Percentiles rank a stretch among this genome's conserved stretches.
These are phyloP conservation scores for Nyssa sinensis DNA, from an alignment of 148 eudicot genomes.

Conservation along the genomic window DNA sequence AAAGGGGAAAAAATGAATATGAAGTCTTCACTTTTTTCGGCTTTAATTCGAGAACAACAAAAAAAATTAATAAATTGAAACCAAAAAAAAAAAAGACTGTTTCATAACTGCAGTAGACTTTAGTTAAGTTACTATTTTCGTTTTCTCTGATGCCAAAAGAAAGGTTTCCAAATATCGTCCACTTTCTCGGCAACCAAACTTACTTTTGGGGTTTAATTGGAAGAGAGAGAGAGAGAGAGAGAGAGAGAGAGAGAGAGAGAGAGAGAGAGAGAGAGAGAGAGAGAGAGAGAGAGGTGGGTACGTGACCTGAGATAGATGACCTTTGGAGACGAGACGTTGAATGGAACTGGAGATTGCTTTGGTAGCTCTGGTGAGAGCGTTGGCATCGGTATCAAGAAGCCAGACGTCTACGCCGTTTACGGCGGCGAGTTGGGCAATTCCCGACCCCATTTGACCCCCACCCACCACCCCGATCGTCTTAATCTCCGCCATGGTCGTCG, in stretches of 20 bases:
- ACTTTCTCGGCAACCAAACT: too few relatives aligned
- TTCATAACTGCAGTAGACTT: too few relatives aligned
- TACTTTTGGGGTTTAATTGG: too few relatives aligned
- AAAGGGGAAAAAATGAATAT: neutral
- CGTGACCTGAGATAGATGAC: conserved; percentile 59
- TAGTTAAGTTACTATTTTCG: too few relatives aligned
- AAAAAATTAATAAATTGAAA: too few relatives aligned
- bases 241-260: too few relatives aligned
- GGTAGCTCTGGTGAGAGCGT: conserved; percentile 56
- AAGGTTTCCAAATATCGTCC: too few relatives aligned
- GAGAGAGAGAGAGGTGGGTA: neutral
- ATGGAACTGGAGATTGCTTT: conserved; percentile 42
- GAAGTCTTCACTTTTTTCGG: neutral
- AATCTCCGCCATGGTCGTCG: conserved; percentile 35
- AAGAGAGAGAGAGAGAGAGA: too few relatives aligned
- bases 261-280: too few relatives aligned
- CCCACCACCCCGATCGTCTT: conserved; percentile 78
- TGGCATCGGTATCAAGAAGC: conserved; percentile 63
- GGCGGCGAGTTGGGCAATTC: conserved; percentile 83
- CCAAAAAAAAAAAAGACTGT: too few relatives aligned
- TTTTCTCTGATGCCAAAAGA: too few relatives aligned
- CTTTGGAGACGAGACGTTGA: conserved; percentile 53
- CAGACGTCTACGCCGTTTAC: conserved; percentile 53
- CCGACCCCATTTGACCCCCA: conserved; percentile 94
- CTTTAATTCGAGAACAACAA: too few relatives aligned